phyloP scores from a whole-genome alignment of 768 basidiomycete genomes.

The Lactarius vividus region DNA sequence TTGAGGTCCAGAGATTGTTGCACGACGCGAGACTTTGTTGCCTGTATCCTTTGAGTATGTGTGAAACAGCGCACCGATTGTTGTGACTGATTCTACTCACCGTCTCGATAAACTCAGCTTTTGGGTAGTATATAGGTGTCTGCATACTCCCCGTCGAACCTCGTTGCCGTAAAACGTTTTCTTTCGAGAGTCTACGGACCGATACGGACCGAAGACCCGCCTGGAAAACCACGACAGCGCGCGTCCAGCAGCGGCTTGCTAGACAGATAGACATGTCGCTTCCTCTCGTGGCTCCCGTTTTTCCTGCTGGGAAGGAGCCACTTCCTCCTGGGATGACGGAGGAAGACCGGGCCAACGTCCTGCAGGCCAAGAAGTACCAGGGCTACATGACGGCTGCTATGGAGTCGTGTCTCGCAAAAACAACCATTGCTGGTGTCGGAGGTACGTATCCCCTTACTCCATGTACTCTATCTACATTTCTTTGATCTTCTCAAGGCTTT shows the following conservation, averaged over 20 bases:
- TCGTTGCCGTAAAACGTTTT: not conserved
- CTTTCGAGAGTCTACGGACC: not conserved
- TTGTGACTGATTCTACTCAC: conserved; percentile 37
- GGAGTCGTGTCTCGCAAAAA: conserved; percentile 87
- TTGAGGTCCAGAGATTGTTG: conserved; percentile 88
- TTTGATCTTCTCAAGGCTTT: conserved; percentile 56
- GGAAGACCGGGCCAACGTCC: conserved; percentile 65
- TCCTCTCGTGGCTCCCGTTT: conserved; percentile 64
- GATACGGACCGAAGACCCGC: not conserved
- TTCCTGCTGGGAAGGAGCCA: conserved; percentile 82
- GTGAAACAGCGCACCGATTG: not conserved
- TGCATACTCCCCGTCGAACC: conserved; percentile 46
- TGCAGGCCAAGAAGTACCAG: conserved; percentile 77
- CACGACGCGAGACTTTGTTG: conserved; percentile 92
- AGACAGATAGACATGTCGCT: conserved; percentile 23
- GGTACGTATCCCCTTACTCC: conserved; percentile 49
- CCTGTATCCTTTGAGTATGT: conserved; percentile 72
- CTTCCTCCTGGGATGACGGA: conserved; percentile 80
- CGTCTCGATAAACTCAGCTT: conserved; percentile 86
- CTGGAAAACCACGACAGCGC: not conserved
- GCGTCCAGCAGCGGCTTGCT: not conserved
- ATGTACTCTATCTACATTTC: conserved; percentile 2
- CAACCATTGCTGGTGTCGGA: conserved; percentile 72
- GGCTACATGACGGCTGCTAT: conserved; percentile 64
- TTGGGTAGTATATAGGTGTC: conserved; percentile 72